phyloP scores from a whole-genome alignment of 768 basidiomycete species.

The Lactarius psammicola region DNA sequence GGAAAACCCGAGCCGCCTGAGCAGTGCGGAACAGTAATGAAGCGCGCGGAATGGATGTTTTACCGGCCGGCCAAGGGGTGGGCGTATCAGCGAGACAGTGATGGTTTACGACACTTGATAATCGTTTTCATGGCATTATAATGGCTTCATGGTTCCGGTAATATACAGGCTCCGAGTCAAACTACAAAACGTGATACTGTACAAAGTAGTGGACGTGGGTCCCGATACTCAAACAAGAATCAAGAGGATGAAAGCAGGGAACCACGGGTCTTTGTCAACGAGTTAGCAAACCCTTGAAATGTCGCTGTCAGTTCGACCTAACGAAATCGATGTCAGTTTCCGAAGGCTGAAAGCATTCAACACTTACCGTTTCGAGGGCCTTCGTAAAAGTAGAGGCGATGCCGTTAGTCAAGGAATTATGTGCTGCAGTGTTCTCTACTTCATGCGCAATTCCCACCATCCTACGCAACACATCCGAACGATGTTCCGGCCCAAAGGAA shows the following conservation, averaged over 20 bases:
- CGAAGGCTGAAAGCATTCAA: not conserved
- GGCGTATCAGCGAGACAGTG: too few species aligned
- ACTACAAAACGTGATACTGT: not conserved
- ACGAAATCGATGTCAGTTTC: not conserved
- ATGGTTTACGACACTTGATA: too few species aligned
- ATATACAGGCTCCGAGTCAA: not conserved
- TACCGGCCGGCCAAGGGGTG: too few species aligned
- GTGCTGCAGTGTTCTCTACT: slow-evolving; percentile 44
- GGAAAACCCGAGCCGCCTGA: too few species aligned
- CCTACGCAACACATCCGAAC: slow-evolving; percentile 37
- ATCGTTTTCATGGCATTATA: too few species aligned
- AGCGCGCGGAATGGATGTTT: too few species aligned
- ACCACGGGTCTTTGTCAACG: slow-evolving; percentile 53
- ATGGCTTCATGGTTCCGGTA: too few species aligned
- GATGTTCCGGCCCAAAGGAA: slow-evolving; percentile 45
- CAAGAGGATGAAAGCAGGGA: slow-evolving; percentile 38
- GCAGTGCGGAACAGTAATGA: too few species aligned
- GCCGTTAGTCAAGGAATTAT: slow-evolving; percentile 35
- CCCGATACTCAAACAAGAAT: not conserved
- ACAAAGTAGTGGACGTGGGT: not conserved
- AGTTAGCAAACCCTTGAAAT: slow-evolving; percentile 56
- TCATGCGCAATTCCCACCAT: slow-evolving; percentile 54
- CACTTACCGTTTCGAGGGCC: slow-evolving; percentile 50
- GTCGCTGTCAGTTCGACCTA: slow-evolving; percentile 55
- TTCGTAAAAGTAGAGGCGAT: slow-evolving; percentile 47